Base-by-base conservation (phyloP, 2,329 filamentous ascomycete genomes). In the Fusarium sp. region DNA sequence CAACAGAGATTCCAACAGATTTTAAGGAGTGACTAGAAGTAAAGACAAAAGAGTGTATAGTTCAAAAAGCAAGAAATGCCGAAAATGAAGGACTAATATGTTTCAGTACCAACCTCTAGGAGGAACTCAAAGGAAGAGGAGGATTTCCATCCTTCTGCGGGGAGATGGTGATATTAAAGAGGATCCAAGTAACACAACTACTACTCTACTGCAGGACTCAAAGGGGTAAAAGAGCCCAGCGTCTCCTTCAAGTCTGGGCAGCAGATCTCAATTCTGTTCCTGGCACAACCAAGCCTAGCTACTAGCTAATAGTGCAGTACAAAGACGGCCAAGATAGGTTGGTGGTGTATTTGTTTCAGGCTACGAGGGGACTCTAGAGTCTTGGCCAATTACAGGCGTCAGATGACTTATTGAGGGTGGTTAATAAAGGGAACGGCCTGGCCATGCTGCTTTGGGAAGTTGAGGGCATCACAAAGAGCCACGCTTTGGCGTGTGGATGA, bases 261-360 rank as follows among this genome's bases (percentile, higher is more conserved):
- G 70, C 56, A 76, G 74, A 76, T 76, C 74, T 68, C 60, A 65
- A 63, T 62, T 62, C 47, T 55, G 70, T 66, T 54, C 72, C 72
- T 73, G 46, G 66, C 50, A 54, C 56, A 29, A 68, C 29, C n/a
- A 56, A 55, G 56, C 33, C 22, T 52, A 14, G 31, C 47, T 33
- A 25, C 22, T 36, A 41, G 31, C 20, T 31, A 31, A 49, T 25
- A 50, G 47, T 20, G 22, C 36, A 38, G 36, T 20, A 22, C 39
- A 15, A 17, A 53, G 31, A 49, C 22, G 44, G 56, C 59, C 65
- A 69, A 63, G 64, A 69, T 52, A 38, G 36, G 57, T 22, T 38
- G 45, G 57, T 50, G 59, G 50, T 70, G 54, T 54, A 54, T 68
- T 68, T 73, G 71, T 74, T 73, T 73, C 71, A 73, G 71, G 58